Evolutionary conservation across 495 filamentous ascomycete genomes (phyloP), one percentile per base, ranked within the genome.

Genomic region (Podospora australis): DNA sequence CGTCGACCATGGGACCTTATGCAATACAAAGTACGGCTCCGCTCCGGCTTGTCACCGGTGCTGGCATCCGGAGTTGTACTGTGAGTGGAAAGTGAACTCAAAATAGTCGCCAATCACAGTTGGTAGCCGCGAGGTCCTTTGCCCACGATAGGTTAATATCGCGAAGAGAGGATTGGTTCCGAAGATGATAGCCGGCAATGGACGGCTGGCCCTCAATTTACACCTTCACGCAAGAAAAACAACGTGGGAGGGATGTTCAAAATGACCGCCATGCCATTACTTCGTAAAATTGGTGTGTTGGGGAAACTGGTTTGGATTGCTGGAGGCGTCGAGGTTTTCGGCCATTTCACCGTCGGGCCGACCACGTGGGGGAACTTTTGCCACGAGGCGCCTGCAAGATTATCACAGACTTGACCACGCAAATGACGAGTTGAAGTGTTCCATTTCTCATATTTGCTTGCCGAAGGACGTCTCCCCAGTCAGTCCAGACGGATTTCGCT

Each of bases 1-100:
- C 13, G 9, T 38, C 13, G 22, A 40, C 39, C 40, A n/a, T 43
- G 42, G 34, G 35, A 25, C 30, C 2, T 24, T 26, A 36, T 28
- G 49, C 43, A 47, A 28, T 45, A n/a, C n/a, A n/a, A n/a, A n/a
- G n/a, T n/a, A 36, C 36, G n/a, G 36, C 49, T 52, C 43, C 38
- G 43, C 49, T 17, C 49, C 49, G 43, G 36, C 43, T 40, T 41
- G 36, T 52, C 49, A 42, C 49, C 43, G 49, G 49, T 23, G 32
- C 13, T 29, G 43, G 34, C 36, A 46, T 26, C 49, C 49, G 43
- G 49, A 32, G 48, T 51, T n/a, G 49, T 26, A 47, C 36, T 40
- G 35, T 19, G 25, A 24, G 49, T 47, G 43, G 29, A 23, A 39
- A 46, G 16, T 32, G 21, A 20, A 22, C 49, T 43, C 17, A 52